Base-by-base conservation (phyloP, 2,329 filamentous ascomycete genomes). In the Fusarium sp. region DNA sequence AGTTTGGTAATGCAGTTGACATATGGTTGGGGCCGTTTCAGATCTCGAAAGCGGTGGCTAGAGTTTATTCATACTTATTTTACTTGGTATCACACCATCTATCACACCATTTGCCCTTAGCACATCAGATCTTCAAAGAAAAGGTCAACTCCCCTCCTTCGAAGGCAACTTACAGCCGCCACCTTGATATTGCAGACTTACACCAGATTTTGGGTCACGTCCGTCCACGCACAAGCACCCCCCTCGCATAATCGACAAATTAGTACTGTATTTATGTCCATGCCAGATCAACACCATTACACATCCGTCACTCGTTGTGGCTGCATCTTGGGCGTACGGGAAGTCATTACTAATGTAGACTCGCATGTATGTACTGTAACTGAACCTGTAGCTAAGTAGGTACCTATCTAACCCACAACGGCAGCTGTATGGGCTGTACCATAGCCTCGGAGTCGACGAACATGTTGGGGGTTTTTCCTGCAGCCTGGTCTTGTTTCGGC, bases 391-490 rank as follows among this genome's bases (percentile, higher is more conserved):
- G 17, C 35, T 37, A 54, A 28, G 37, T 37, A 54, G 7, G 15
- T 26, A 13, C 7, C 43, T 19, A 54, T 43, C 43, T 48, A 59
- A 40, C 33, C 43, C 41, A 41, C 55, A 68, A 62, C 26, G 47
- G 55, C 47, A 56, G 30, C 43, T 53, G 47, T 50, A 61, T 52
- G 52, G 52, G 50, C 50, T 56, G 47, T 53, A 65, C 65, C 65
- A 24, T 68, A 40, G 65, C 26, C 44, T 68, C 37, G 65, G 60
- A 50, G 50, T 56, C 61, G 48, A 68, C 54, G 65, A 65, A 45
- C 41, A 53, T 55, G 48, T 35, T 67, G 41, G 40, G 58, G 64
- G 64, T 51, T 66, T 41, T 58, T 58, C 62, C 62, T 52, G 49
- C 43, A 68, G 46, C 50, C 24, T 19, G 50, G 50, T 47, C 50